phyloP scores from a whole-genome alignment of 148 eudicot species.

The Mesembryanthemum crystallinum region DNA sequence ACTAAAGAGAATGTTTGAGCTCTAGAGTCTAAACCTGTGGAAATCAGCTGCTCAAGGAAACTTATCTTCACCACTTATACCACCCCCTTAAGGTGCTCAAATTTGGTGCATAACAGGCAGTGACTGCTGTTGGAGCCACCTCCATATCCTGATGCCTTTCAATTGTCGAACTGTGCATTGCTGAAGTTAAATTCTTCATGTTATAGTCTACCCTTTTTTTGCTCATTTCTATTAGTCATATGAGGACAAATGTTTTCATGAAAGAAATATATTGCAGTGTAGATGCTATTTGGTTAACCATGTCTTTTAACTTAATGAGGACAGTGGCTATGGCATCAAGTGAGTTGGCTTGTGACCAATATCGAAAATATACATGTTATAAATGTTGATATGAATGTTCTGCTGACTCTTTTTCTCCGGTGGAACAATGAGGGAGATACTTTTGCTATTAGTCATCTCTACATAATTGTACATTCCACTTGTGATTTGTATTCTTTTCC shows the following conservation, averaged over 20 bases:
- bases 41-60: not conserved
- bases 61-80: not conserved
- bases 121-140: not conserved
- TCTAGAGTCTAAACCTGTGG: not conserved
- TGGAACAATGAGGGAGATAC: not conserved
- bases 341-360: not conserved
- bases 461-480: not conserved
- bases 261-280: not conserved
- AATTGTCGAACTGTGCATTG: not conserved
- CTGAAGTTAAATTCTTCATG: not conserved
- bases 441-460: not conserved
- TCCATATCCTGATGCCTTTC: not conserved
- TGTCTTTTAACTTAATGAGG: not conserved
- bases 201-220: not conserved
- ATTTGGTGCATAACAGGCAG: not conserved
- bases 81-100: not conserved
- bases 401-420: not conserved
- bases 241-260: not conserved
- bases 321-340: not conserved
- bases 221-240: not conserved
- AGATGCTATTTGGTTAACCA: too few relatives aligned
- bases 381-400: not conserved
- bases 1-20: not conserved
- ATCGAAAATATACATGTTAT: not conserved
- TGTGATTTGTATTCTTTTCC: conserved; percentile 4